A percentile compares a stretch with the other conserved stretches of the same genome.
Evolutionary conservation across 192 early-diverging fungal species (phyloP).

Genomic region (Diversispora epigaea): DNA sequence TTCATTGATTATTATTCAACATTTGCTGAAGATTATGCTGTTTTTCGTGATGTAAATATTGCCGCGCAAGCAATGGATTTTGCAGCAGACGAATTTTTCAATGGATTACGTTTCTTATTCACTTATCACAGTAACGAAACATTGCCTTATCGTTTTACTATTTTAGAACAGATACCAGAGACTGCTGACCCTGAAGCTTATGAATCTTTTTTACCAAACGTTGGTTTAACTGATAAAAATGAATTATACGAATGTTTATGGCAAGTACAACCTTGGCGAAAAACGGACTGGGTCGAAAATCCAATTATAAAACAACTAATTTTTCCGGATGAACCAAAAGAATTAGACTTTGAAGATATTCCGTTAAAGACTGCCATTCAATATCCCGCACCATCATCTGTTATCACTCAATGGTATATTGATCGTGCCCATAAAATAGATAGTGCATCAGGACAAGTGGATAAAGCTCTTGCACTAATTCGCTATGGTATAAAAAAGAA

Average conservation of each 20-base stretch:
- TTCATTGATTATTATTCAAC: slow-evolving; percentile 25
- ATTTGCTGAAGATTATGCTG: slow-evolving; percentile 50
- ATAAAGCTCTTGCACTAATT: slow-evolving; percentile 55
- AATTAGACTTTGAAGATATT: slow-evolving; percentile 40
- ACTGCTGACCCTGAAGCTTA: slow-evolving; percentile 50
- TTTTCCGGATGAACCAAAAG: slow-evolving; percentile 37
- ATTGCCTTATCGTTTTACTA: slow-evolving; percentile 58
- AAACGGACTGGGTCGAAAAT: slow-evolving; percentile 59
- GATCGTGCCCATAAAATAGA: slow-evolving; percentile 58
- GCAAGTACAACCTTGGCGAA: slow-evolving; percentile 56
- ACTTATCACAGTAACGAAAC: slow-evolving; percentile 60
- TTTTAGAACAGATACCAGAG: slow-evolving; percentile 61
- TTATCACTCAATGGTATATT: slow-evolving; percentile 61
- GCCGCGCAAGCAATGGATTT: slow-evolving; percentile 54
- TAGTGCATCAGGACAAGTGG: slow-evolving; percentile 47
- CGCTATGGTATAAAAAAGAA: slow-evolving; percentile 50
- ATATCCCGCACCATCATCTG: slow-evolving; percentile 51
- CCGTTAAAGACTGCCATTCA: slow-evolving; percentile 34
- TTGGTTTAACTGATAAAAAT: slow-evolving; percentile 28
- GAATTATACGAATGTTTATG: slow-evolving; percentile 40
- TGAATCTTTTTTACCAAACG: slow-evolving; percentile 39
- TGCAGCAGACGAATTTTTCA: slow-evolving; percentile 56
- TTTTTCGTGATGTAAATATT: slow-evolving; percentile 66
- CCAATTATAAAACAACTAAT: slow-evolving; percentile 44
- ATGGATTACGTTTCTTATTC: slow-evolving; percentile 61